Evolutionary conservation across 1,284 basidiomycete species (phyloP).

Genomic region (Fomitopsis palustris): DNA sequence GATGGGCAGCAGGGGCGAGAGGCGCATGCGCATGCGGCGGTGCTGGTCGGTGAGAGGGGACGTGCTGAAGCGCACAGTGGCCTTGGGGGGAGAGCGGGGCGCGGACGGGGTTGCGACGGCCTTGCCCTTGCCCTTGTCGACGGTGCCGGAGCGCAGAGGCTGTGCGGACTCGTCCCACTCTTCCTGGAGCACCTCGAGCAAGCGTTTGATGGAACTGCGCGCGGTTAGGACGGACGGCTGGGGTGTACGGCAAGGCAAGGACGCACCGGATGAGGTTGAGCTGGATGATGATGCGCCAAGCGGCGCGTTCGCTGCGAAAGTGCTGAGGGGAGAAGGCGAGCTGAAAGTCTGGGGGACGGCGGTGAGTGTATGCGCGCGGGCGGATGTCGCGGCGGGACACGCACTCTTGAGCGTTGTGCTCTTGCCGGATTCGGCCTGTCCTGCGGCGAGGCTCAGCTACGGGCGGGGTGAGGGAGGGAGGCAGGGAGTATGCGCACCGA

Average conservation of each 20-base stretch:
- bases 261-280: constrained; percentile 63
- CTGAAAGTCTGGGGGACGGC: constrained; percentile 51
- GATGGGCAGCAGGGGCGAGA: constrained; percentile 59
- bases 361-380: background rate
- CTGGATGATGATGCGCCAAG: constrained; percentile 65
- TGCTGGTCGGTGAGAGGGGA: constrained; percentile 33
- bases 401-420: constrained; percentile 66
- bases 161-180: constrained; percentile 39
- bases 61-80: constrained; percentile 19
- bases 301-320: constrained; percentile 51
- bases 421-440: constrained; percentile 69
- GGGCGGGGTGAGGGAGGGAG: background rate
- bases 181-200: constrained; percentile 46
- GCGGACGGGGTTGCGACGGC: constrained; percentile 8
- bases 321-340: constrained; percentile 58
- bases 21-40: constrained; percentile 44
- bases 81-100: constrained; percentile 9
- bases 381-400: constrained; percentile 5
- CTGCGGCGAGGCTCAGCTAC: constrained; percentile 27
- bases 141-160: constrained; percentile 12
- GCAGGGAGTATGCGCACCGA: constrained; percentile 38
- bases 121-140: constrained; percentile 14
- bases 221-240: background rate
- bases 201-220: constrained; percentile 47
- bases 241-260: background rate